These are phyloP conservation scores for Diplodia corticola DNA, from an alignment of 2,329 filamentous ascomycete species.

Conservation along the genomic window DNA sequence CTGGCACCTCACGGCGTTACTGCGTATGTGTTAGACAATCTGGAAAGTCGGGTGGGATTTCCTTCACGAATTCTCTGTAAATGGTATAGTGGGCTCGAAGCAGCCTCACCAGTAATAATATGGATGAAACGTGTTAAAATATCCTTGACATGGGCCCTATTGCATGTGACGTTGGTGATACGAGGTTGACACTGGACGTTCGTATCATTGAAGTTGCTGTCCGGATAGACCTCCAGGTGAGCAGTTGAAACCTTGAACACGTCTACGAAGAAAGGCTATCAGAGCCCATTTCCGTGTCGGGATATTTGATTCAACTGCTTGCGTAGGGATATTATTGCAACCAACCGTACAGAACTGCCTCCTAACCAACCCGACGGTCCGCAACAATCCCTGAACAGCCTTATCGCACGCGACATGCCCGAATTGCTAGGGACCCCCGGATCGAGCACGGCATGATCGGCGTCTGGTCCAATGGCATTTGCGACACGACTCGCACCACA, in stretches of 20 bases:
- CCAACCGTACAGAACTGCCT: too few relatives aligned
- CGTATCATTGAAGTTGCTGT: too few relatives aligned
- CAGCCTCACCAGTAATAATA: not conserved
- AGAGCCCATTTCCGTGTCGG: too few relatives aligned
- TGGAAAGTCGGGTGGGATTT: slow-evolving; percentile 2
- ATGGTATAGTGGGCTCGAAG: not conserved
- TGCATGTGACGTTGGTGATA: not conserved
- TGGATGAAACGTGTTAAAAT: not conserved
- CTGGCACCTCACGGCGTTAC: slow-evolving; percentile 2
- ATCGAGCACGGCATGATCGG: slow-evolving; percentile 1
- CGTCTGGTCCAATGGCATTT: not conserved
- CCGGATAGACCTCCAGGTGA: too few relatives aligned
- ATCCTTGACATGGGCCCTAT: not conserved
- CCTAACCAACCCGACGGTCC: too few relatives aligned
- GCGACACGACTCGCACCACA: not conserved
- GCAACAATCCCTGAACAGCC: not conserved
- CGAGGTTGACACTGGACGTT: too few relatives aligned
- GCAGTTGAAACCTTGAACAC: too few relatives aligned
- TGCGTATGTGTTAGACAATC: slow-evolving; percentile 15
- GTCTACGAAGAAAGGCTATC: too few relatives aligned
- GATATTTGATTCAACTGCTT: too few relatives aligned
- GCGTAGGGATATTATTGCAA: not conserved
- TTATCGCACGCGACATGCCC: not conserved
- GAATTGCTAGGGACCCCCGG: not conserved
- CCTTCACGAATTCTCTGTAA: not conserved